Percentiles rank a stretch among this genome's conserved stretches.
Conservation (phyloP, 1,284 basidiomycete species). For the Ganoderma boninense region DNA sequence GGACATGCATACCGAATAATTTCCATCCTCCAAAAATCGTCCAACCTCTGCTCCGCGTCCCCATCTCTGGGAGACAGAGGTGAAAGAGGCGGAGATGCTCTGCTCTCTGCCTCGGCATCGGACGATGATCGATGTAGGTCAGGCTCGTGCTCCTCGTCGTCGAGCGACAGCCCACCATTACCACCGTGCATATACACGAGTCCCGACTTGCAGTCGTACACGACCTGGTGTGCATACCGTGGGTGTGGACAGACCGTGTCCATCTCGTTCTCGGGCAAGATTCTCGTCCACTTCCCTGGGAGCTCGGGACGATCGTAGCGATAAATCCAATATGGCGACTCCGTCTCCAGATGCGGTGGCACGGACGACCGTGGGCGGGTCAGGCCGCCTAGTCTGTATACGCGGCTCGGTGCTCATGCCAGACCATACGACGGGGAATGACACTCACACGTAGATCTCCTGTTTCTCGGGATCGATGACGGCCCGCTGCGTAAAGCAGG, state of each 20-base stretch:
- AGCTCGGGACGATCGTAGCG: constrained; percentile 56
- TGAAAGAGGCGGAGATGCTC: constrained; percentile 27
- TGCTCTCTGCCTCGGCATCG: background rate
- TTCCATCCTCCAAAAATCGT: constrained; percentile 81
- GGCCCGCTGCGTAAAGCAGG: constrained; percentile 75
- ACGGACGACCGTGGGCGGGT: constrained; percentile 51
- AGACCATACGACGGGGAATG: constrained; percentile 7
- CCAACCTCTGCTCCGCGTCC: constrained; percentile 59
- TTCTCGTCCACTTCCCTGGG: constrained; percentile 71
- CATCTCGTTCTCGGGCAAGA: constrained; percentile 47
- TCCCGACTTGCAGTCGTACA: constrained; percentile 66
- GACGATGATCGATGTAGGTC: constrained; percentile 6
- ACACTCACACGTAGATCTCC: constrained; percentile 77
- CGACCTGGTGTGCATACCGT: constrained; percentile 79
- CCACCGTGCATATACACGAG: constrained; percentile 77
- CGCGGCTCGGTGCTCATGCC: background rate
- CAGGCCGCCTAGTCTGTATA: constrained; percentile 64
- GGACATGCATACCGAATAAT: constrained; percentile 58
- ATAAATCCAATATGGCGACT: constrained; percentile 70
- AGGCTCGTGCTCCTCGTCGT: constrained; percentile 26
- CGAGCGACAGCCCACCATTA: constrained; percentile 55
- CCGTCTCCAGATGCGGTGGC: constrained; percentile 54
- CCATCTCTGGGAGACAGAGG: background rate
- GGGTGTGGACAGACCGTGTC: constrained; percentile 39
- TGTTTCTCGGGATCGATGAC: constrained; percentile 67